Percentiles rank a stretch among this genome's conserved stretches.
phyloP scores from a whole-genome alignment of 1,139 yeast genomes.

The Saccharomyces hybrid region DNA sequence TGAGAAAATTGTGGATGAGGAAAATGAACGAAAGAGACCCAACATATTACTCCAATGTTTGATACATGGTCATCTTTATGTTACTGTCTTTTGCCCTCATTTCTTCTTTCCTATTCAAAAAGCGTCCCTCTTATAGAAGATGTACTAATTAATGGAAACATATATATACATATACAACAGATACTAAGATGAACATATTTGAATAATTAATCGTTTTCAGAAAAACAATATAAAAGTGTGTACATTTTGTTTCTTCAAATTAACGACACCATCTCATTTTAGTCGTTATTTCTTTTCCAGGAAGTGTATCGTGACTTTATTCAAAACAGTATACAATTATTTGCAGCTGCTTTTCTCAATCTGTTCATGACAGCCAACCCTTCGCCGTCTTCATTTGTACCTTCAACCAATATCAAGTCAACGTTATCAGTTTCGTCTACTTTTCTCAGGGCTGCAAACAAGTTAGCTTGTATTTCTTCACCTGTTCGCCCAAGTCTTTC shows the following conservation, averaged over 20 bases:
- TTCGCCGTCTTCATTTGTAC: slow-evolving; percentile 59
- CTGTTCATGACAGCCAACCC: slow-evolving; percentile 96
- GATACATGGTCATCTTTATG: background rate
- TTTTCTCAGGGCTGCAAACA: slow-evolving; percentile 65
- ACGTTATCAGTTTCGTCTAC: slow-evolving; percentile 56
- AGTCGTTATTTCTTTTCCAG: no score
- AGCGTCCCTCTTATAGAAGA: no score
- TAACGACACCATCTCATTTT: no score
- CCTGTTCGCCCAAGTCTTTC: slow-evolving; percentile 52
- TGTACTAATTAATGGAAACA: no score
- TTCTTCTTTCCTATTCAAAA: no score
- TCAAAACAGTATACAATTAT: slow-evolving; percentile 31
- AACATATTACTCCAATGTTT: slow-evolving; percentile 25
- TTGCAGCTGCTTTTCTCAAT: slow-evolving; percentile 74
- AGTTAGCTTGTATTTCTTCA: slow-evolving; percentile 59
- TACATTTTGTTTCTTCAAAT: no score
- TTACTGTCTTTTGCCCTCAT: no score
- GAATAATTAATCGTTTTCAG: no score
- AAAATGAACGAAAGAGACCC: slow-evolving; percentile 14
- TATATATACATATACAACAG: no score
- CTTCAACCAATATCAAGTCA: slow-evolving; percentile 63
- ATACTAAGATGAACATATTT: no score
- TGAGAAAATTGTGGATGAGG: slow-evolving; percentile 46
- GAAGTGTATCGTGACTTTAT: background rate
- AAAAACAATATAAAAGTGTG: no score